Percentiles rank a stretch among this genome's conserved stretches.
phyloP scores from a whole-genome alignment of 2,329 filamentous ascomycete species.

The Rutstroemia sydowiana region DNA sequence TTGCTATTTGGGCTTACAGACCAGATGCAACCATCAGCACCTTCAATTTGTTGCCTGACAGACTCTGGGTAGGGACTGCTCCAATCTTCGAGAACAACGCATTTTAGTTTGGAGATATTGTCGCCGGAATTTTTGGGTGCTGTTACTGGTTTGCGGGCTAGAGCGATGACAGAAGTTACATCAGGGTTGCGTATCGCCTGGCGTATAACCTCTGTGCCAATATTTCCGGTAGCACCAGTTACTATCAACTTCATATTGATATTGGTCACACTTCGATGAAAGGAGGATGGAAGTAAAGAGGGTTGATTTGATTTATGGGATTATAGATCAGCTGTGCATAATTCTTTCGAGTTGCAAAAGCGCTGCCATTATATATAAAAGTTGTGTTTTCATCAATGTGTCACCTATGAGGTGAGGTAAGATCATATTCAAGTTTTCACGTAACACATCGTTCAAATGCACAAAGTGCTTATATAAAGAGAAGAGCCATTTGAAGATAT shows the following conservation, averaged over 20 bases:
- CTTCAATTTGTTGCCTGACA: conserved; percentile 27
- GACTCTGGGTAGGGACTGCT: conserved; percentile 30
- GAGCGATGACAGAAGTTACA: conserved; percentile 28
- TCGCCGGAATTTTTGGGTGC: conserved; percentile 1
- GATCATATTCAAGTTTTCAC: too few relatives aligned
- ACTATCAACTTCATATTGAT: neutral
- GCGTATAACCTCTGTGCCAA: conserved; percentile 18
- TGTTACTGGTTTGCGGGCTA: conserved; percentile 22
- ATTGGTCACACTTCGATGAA: too few relatives aligned
- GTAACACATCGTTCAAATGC: too few relatives aligned
- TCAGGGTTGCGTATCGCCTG: conserved; percentile 28
- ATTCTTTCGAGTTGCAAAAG: too few relatives aligned
- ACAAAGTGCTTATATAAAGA: too few relatives aligned
- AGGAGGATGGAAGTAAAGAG: too few relatives aligned
- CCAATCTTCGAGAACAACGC: conserved; percentile 25
- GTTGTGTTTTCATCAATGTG: too few relatives aligned
- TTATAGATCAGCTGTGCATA: too few relatives aligned
- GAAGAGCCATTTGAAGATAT: too few relatives aligned
- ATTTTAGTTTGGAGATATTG: conserved; percentile 26
- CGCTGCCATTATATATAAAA: too few relatives aligned
- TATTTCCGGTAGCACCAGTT: neutral
- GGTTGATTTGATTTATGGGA: too few relatives aligned
- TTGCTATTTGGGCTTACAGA: conserved; percentile 14
- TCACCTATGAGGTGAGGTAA: too few relatives aligned
- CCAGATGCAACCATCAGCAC: conserved; percentile 34